Conservation (phyloP, 2,329 filamentous ascomycete species). For the Exophiala phaeomuriformis region DNA sequence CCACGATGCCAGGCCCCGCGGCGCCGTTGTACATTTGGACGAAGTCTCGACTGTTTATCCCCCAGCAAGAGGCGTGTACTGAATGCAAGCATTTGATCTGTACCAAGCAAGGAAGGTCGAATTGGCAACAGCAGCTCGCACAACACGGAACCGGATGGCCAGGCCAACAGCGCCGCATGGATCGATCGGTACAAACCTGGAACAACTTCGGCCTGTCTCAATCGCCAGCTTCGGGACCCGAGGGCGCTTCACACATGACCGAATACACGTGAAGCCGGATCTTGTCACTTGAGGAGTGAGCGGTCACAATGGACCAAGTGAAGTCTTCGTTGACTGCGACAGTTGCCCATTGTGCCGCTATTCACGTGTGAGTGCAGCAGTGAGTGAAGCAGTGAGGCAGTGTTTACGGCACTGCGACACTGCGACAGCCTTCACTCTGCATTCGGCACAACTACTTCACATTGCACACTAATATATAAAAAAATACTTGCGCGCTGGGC, state of each 20-base stretch:
- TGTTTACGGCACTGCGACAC: slow-evolving; percentile 1
- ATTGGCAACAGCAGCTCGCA: not conserved
- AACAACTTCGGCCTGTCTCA: not conserved
- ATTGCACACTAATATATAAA: not conserved
- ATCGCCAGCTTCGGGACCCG: not conserved
- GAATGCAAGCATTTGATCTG: not conserved
- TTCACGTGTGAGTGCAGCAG: not conserved
- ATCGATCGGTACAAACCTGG: not conserved
- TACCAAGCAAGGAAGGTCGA: not conserved
- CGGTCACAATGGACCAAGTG: not conserved
- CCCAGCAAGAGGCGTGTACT: not conserved
- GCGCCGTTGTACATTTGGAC: too few relatives aligned
- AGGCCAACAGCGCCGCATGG: too few relatives aligned
- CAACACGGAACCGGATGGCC: too few relatives aligned
- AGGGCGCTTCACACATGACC: not conserved
- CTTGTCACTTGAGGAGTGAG: not conserved
- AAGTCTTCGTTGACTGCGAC: not conserved
- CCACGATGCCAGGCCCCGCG: too few relatives aligned
- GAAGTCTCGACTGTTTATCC: not conserved
- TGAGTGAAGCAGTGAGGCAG: slow-evolving; percentile 2
- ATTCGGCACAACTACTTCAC: not conserved
- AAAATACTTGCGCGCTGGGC: slow-evolving; percentile 4
- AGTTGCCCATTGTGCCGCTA: not conserved
- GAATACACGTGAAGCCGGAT: not conserved
- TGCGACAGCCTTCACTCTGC: not conserved